These are phyloP conservation scores for Lasiosphaeria ovina DNA, from an alignment of 495 filamentous ascomycete species.

Conservation along the genomic window DNA sequence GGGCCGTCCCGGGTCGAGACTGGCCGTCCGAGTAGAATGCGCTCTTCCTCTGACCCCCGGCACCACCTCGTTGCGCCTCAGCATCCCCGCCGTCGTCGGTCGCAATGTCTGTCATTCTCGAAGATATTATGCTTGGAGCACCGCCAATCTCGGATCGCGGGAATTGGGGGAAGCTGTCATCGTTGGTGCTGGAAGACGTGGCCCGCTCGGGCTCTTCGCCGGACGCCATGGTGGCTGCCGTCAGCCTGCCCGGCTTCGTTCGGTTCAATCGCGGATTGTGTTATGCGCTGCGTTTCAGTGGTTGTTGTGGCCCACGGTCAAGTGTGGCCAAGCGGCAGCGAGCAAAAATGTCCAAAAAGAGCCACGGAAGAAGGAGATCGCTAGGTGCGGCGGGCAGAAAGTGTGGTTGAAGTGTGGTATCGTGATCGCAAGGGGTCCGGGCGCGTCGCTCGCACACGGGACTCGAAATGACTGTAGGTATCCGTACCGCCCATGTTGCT, in stretches of 20 bases:
- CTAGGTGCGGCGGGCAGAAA: slow-evolving; percentile 3
- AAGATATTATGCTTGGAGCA: slow-evolving; percentile 72
- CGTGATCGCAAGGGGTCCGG: slow-evolving; percentile 20
- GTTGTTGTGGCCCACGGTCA: slow-evolving; percentile 7
- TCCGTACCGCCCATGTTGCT: background rate
- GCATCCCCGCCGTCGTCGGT: slow-evolving; percentile 51
- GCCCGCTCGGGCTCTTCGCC: slow-evolving; percentile 33
- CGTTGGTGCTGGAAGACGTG: slow-evolving; percentile 34
- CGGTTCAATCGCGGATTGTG: slow-evolving; percentile 4
- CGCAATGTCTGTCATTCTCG: slow-evolving; percentile 77
- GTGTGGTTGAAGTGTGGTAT: slow-evolving; percentile 10
- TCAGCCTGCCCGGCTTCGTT: background rate
- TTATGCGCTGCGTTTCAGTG: slow-evolving; percentile 7
- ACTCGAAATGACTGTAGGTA: slow-evolving; percentile 2
- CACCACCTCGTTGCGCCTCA: slow-evolving; percentile 31
- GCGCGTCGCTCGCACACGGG: slow-evolving; percentile 23
- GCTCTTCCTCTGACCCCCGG: slow-evolving; percentile 37
- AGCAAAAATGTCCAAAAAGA: slow-evolving; percentile 1
- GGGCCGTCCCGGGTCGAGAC: slow-evolving; percentile 48
- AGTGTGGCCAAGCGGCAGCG: slow-evolving; percentile 11
- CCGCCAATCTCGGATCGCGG: slow-evolving; percentile 35
- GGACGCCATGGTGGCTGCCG: slow-evolving; percentile 33
- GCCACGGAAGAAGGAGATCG: background rate
- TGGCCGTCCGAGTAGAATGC: slow-evolving; percentile 42
- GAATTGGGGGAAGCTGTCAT: slow-evolving; percentile 42